Conservation (phyloP, 257 asterid species). For the Scutellaria barbata region DNA sequence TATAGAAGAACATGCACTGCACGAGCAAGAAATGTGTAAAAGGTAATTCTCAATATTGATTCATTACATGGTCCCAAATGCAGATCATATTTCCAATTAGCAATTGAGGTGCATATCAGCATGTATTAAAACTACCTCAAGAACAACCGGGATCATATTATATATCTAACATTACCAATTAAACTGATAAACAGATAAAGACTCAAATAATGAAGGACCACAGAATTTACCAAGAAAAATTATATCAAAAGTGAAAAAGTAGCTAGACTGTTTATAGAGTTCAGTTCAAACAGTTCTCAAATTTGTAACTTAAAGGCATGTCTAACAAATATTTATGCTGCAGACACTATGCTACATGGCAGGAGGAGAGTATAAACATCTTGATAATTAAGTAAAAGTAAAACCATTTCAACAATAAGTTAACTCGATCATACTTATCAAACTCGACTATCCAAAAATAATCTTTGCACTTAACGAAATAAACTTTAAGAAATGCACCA, state of each 20-base stretch:
- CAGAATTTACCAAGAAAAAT: not conserved
- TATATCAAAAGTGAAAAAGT: not conserved
- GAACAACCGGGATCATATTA: not conserved
- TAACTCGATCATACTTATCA: too few relatives aligned
- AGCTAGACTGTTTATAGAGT: not conserved
- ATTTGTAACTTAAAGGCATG: not conserved
- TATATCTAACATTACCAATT: not conserved
- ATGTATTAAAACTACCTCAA: not conserved
- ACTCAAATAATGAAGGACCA: not conserved
- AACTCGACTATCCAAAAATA: too few relatives aligned
- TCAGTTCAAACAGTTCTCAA: not conserved
- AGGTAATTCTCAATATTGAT: not conserved
- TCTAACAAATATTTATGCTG: not conserved
- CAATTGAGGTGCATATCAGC: not conserved
- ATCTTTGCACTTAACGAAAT: not conserved
- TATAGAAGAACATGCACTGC: constrained; percentile 8
- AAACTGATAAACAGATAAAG: not conserved
- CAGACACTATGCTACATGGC: not conserved
- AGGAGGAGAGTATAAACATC: not conserved
- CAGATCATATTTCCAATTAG: not conserved
- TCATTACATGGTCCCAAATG: constrained; percentile 4
- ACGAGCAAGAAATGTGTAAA: not conserved
- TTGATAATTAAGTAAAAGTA: not conserved
- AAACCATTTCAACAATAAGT: too few relatives aligned
- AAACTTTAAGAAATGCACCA: not conserved